phyloP scores from a whole-genome alignment of 345 rosid species.

The Sapria himalayana region DNA sequence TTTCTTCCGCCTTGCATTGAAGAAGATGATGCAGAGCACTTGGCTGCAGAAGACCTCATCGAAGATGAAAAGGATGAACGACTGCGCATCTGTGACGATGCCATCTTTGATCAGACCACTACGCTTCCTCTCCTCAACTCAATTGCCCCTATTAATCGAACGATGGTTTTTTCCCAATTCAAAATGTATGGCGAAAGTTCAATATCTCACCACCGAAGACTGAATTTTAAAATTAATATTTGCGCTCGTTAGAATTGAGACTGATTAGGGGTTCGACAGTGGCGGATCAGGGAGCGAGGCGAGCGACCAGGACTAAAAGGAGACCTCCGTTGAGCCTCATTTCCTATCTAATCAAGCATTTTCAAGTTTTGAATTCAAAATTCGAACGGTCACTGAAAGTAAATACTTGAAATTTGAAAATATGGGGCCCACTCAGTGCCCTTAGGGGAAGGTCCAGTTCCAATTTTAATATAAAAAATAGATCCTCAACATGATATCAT shows the following conservation, averaged over 20 bases:
- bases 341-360: too few relatives aligned
- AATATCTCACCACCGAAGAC: too few relatives aligned
- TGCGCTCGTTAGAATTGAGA: too few relatives aligned
- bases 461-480: neutral
- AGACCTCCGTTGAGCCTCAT: neutral
- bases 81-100: constrained; percentile 12
- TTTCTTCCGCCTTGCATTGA: constrained; percentile 24
- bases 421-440: too few relatives aligned
- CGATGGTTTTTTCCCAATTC: too few relatives aligned
- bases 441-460: too few relatives aligned
- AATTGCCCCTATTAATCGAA: neutral
- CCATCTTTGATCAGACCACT: constrained; percentile 2
- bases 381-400: constrained; percentile 15
- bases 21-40: constrained; percentile 23
- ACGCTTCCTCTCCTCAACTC: neutral
- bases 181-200: too few relatives aligned
- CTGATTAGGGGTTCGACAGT: too few relatives aligned
- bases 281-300: neutral
- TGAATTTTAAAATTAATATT: too few relatives aligned
- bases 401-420: too few relatives aligned
- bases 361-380: constrained; percentile 13
- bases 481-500: neutral
- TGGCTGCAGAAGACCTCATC: constrained; percentile 29
- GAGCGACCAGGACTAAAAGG: constrained; percentile 7
- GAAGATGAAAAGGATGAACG: constrained; percentile 23